phyloP scores from a whole-genome alignment of 108 stramenopile genomes.

The Pseudonitzschia pungens region DNA sequence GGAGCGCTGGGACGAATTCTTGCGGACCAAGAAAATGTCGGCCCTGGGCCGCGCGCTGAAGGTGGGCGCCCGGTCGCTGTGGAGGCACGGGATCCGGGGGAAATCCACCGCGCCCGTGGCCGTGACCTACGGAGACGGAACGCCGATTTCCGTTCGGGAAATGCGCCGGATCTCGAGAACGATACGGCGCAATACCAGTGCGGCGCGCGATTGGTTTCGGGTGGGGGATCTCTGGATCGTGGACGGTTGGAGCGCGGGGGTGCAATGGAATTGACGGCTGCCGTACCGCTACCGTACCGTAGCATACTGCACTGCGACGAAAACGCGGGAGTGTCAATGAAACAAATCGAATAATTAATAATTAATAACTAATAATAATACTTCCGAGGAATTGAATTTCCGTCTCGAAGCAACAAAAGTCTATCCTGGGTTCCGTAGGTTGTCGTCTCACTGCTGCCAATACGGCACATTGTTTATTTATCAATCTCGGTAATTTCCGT shows the following conservation, averaged over 20 bases:
- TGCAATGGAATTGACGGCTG: constrained; percentile 10
- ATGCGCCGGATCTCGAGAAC: constrained; percentile 41
- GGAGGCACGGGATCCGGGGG: constrained; percentile 41
- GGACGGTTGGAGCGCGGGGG: constrained; percentile 38
- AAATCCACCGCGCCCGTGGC: constrained; percentile 31
- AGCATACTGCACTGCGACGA: no score
- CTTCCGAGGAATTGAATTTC: no score
- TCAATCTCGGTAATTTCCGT: no score
- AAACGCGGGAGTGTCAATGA: no score
- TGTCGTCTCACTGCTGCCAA: no score
- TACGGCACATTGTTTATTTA: no score
- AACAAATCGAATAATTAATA: no score
- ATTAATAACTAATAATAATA: no score
- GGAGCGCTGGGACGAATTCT: constrained; percentile 33
- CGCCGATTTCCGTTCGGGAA: constrained; percentile 34
- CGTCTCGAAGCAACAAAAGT: no score
- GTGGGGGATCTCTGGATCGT: constrained; percentile 44
- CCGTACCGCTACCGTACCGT: no score
- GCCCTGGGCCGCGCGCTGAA: constrained; percentile 24
- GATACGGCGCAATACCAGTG: constrained; percentile 44
- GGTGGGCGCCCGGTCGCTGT: constrained; percentile 7
- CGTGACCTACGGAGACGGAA: constrained; percentile 41
- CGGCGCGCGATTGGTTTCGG: constrained; percentile 38
- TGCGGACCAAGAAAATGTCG: constrained; percentile 19
- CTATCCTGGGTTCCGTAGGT: no score